Percentiles rank a stretch among this genome's conserved stretches.
Conservation (phyloP, 2,329 filamentous ascomycete species). For the Pseudogymnoascus sp. region DNA sequence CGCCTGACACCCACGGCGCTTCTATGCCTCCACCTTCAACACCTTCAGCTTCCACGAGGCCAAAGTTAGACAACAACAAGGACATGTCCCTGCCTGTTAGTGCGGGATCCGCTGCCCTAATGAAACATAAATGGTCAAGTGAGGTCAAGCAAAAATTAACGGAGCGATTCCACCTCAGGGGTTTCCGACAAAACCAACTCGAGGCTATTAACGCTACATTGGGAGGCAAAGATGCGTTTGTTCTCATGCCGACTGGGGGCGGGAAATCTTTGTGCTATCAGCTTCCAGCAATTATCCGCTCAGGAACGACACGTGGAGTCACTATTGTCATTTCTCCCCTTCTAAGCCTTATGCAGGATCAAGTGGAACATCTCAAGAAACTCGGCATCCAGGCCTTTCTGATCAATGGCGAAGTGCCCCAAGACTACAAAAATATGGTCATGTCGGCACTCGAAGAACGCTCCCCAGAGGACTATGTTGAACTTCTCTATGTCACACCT, state of each 20-base stretch:
- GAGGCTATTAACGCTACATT: slow-evolving; percentile 95
- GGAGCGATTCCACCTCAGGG: slow-evolving; percentile 73
- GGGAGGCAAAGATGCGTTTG: slow-evolving; percentile 79
- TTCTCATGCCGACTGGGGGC: slow-evolving; percentile 95
- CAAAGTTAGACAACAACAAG: slow-evolving; percentile 12
- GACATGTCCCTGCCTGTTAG: slow-evolving; percentile 27
- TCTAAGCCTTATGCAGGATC: slow-evolving; percentile 94
- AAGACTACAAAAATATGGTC: slow-evolving; percentile 56
- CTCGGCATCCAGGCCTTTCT: slow-evolving; percentile 71
- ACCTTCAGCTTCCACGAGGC: slow-evolving; percentile 14
- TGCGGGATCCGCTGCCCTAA: slow-evolving; percentile 39
- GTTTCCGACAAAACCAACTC: slow-evolving; percentile 84
- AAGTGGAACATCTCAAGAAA: slow-evolving; percentile 72
- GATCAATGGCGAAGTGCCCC: slow-evolving; percentile 68
- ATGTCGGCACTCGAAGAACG: slow-evolving; percentile 53
- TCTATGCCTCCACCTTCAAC: background rate
- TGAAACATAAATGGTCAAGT: slow-evolving; percentile 71
- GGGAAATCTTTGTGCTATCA: slow-evolving; percentile 98
- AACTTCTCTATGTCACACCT: slow-evolving; percentile 89
- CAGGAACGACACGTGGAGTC: slow-evolving; percentile 74
- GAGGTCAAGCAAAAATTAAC: slow-evolving; percentile 77
- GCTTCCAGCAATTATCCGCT: slow-evolving; percentile 74
- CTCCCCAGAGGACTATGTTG: slow-evolving; percentile 66
- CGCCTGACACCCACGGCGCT: background rate
- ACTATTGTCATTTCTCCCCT: slow-evolving; percentile 93